A percentile compares a stretch with the other conserved stretches of the same genome.
phyloP scores from a whole-genome alignment of 768 basidiomycete genomes.

The Boletus sensibilis region DNA sequence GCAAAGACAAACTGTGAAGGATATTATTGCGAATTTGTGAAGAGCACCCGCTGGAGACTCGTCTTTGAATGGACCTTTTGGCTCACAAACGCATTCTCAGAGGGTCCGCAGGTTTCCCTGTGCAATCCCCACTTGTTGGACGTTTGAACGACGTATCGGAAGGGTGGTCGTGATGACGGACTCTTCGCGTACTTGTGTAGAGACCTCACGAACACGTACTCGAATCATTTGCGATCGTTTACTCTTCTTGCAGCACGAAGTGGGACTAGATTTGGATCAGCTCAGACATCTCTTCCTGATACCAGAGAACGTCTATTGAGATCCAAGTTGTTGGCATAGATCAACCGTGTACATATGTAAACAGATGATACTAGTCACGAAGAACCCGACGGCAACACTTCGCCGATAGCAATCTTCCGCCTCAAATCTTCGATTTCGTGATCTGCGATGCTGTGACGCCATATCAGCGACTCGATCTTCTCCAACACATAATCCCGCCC shows the following conservation, averaged over 20 bases:
- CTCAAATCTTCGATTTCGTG: constrained; percentile 1
- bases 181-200: neutral
- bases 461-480: constrained; percentile 11
- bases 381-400: neutral
- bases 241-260: neutral
- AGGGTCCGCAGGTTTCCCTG: too few relatives aligned
- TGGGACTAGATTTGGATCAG: neutral
- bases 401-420: neutral
- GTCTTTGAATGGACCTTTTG: neutral
- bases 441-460: constrained; percentile 13
- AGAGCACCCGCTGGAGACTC: neutral
- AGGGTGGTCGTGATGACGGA: neutral
- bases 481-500: constrained; percentile 12
- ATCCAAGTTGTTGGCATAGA: neutral
- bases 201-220: neutral
- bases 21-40: neutral
- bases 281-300: neutral
- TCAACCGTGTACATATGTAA: neutral
- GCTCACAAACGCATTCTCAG: neutral
- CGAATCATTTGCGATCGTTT: neutral
- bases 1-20: neutral
- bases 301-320: neutral
- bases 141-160: neutral
- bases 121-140: neutral
- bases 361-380: neutral